Conservation (phyloP, 2,329 filamentous ascomycete species). For the Alternaria ethzedia region DNA sequence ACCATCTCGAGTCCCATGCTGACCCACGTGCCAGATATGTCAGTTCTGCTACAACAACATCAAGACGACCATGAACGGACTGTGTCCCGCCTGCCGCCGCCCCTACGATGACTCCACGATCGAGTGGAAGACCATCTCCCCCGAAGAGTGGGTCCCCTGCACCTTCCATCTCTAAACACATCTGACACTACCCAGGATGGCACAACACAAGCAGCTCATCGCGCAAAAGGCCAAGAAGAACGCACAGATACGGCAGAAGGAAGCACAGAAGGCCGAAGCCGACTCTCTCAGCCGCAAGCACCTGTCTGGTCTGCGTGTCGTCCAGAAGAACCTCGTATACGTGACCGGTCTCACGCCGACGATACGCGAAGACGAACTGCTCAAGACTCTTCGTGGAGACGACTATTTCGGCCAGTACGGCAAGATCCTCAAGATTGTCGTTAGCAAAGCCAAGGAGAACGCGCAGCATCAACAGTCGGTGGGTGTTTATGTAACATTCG, state of each 20-base stretch:
- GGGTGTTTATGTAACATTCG: conserved; percentile 98
- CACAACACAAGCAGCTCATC: conserved; percentile 77
- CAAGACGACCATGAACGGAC: conserved; percentile 95
- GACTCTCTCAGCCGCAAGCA: conserved; percentile 96
- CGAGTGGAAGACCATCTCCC: conserved; percentile 92
- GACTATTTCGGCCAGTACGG: conserved; percentile 99
- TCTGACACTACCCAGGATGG: conserved; percentile 61
- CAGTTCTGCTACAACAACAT: conserved; percentile 99
- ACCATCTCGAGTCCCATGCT: conserved; percentile 23
- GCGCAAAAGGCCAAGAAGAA: conserved; percentile 90
- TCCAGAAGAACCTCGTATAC: conserved; percentile 98
- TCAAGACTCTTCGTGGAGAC: conserved; percentile 85
- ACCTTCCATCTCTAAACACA: conserved; percentile 14
- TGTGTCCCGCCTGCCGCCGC: conserved; percentile 95
- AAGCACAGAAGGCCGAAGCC: conserved; percentile 93
- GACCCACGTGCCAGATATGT: conserved; percentile 69
- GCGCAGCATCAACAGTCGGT: conserved; percentile 78
- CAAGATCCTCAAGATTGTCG: conserved; percentile 97
- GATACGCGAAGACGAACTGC: conserved; percentile 87
- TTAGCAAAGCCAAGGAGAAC: conserved; percentile 89
- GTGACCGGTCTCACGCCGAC: conserved; percentile 93
- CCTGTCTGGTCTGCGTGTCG: conserved; percentile 89
- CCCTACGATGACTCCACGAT: conserved; percentile 97
- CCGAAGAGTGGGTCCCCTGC: conserved; percentile 78
- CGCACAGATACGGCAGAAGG: conserved; percentile 86